These are phyloP conservation scores for Selaginella moellendorffii DNA, from an alignment of 75 land plant species.

Conservation along the genomic window DNA sequence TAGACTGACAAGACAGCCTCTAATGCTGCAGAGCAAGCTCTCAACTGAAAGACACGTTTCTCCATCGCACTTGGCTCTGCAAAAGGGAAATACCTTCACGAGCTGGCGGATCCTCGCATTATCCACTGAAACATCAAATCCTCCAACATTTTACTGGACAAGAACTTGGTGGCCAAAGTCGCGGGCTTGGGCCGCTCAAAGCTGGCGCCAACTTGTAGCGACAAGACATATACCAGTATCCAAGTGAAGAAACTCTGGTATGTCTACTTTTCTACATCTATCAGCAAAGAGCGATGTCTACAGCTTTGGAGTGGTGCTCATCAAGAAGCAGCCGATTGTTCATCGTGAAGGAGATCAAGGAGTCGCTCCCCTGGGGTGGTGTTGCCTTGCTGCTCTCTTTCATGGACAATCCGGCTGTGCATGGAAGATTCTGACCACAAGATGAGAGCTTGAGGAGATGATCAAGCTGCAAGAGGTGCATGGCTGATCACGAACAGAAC, in stretches of 20 bases:
- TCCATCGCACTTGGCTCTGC: background rate
- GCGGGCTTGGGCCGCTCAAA: conserved; percentile 66
- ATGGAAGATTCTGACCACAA: conserved; percentile 41
- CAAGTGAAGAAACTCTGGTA: conserved; percentile 43
- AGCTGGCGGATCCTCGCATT: conserved; percentile 58
- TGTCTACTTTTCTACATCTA: conserved; percentile 49
- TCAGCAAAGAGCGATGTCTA: conserved; percentile 89
- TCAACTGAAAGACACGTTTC: background rate
- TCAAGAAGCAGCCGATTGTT: conserved; percentile 53
- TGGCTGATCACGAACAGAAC: no score
- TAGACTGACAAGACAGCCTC: background rate
- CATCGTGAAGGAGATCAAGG: conserved; percentile 37
- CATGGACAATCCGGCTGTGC: conserved; percentile 25
- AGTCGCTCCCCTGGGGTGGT: conserved; percentile 41
- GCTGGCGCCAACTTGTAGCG: conserved; percentile 30
- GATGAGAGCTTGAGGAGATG: conserved; percentile 45
- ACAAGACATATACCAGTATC: conserved; percentile 18
- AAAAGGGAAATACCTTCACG: conserved; percentile 71
- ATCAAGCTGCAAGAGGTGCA: background rate
- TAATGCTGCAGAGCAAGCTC: background rate
- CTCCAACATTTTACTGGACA: conserved; percentile 60
- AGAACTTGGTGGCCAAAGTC: conserved; percentile 44
- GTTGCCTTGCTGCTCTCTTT: conserved; percentile 20
- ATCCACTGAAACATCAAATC: conserved; percentile 76
- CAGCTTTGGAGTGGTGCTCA: conserved; percentile 56